Conservation (phyloP, 805 yeast species). For the Soucietia sequanensis region DNA sequence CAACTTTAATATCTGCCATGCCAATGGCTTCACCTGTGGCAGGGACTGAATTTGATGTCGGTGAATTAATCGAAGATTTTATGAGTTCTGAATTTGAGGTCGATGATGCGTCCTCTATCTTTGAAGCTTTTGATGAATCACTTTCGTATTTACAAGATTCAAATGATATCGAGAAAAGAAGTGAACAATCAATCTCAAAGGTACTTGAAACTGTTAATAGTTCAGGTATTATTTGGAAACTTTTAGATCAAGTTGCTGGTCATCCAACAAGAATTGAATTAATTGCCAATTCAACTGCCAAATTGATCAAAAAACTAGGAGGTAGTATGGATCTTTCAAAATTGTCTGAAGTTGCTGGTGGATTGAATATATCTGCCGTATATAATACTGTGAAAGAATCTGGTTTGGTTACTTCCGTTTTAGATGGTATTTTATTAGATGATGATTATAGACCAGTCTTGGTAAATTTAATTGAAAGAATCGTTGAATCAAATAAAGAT, state of each 20-base stretch:
- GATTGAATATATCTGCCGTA: slow-evolving; percentile 20
- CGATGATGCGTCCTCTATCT: slow-evolving; percentile 2
- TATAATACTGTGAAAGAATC: slow-evolving; percentile 25
- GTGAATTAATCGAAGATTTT: slow-evolving; percentile 13
- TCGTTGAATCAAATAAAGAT: slow-evolving; percentile 31
- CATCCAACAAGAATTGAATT: slow-evolving; percentile 23
- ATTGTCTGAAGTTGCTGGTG: slow-evolving; percentile 6
- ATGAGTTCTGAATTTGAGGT: slow-evolving; percentile 7
- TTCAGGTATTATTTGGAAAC: slow-evolving; percentile 32
- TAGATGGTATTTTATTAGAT: slow-evolving; percentile 41
- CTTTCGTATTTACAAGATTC: slow-evolving; percentile 3
- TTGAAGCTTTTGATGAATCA: slow-evolving; percentile 8
- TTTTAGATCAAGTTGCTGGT: slow-evolving; percentile 35
- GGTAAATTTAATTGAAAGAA: slow-evolving; percentile 27
- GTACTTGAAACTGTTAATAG: slow-evolving; percentile 25
- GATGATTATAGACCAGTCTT: slow-evolving; percentile 28
- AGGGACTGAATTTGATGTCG: slow-evolving; percentile 15
- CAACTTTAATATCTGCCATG: slow-evolving; percentile 14
- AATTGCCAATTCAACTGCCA: slow-evolving; percentile 33
- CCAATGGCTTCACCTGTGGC: slow-evolving; percentile 21
- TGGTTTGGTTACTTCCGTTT: slow-evolving; percentile 31
- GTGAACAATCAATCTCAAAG: slow-evolving; percentile 20
- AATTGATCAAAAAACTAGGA: slow-evolving; percentile 11
- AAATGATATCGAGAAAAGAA: slow-evolving; percentile 16
- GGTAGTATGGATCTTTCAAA: slow-evolving; percentile 9